These are phyloP conservation scores for Quercus parvula DNA, from an alignment of 306 rosid genomes.

Conservation along the genomic window DNA sequence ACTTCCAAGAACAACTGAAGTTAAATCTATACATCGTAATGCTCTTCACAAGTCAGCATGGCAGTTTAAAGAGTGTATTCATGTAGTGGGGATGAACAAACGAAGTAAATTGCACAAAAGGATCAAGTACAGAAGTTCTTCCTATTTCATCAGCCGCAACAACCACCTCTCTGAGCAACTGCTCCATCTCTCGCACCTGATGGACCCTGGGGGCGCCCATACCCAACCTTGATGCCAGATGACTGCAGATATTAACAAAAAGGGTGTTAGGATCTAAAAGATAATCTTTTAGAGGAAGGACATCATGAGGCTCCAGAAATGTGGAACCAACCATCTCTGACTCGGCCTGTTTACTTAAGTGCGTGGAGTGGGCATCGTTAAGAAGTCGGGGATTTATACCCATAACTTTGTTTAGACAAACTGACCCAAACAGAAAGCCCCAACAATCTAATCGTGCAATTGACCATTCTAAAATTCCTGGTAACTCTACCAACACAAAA, in stretches of 20 bases:
- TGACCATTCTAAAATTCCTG: not conserved
- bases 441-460: not conserved
- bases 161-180: slow-evolving; percentile 62
- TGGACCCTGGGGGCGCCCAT: slow-evolving; percentile 73
- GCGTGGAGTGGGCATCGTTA: not conserved
- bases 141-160: slow-evolving; percentile 60
- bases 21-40: slow-evolving; percentile 52
- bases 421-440: not conserved
- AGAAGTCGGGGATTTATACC: not conserved
- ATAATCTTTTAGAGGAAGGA: too few relatives aligned
- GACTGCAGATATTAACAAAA: slow-evolving; percentile 51
- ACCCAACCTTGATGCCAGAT: slow-evolving; percentile 85
- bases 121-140: slow-evolving; percentile 18
- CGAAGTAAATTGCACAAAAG: slow-evolving; percentile 19
- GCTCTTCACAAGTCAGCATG: slow-evolving; percentile 25
- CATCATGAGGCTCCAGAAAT: too few relatives aligned
- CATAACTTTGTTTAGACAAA: not conserved
- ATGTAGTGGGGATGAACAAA: slow-evolving; percentile 21
- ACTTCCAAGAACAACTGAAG: slow-evolving; percentile 28
- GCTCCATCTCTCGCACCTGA: slow-evolving; percentile 76
- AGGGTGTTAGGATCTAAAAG: not conserved
- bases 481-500: not conserved
- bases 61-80: slow-evolving; percentile 22
- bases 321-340: not conserved
- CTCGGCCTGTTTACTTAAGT: not conserved